Conservation (phyloP, 208 protist genomes). For the Acanthamoeba culbertsoni region DNA sequence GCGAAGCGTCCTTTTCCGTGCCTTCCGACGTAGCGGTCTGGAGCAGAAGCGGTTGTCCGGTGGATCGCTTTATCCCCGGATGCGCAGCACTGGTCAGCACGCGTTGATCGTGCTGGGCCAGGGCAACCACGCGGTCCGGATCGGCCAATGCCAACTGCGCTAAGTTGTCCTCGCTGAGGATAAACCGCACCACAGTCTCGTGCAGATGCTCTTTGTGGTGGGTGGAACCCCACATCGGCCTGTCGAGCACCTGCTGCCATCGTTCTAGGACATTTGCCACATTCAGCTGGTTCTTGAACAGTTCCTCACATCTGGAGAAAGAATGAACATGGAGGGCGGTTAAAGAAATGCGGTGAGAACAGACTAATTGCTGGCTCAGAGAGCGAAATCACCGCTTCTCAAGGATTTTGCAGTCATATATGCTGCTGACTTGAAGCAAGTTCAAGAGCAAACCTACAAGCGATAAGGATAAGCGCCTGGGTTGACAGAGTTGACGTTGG, state of each 20-base stretch:
- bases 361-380: background rate
- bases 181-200: background rate
- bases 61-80: background rate
- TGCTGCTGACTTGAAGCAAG: too few relatives aligned
- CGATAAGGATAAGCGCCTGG: too few relatives aligned
- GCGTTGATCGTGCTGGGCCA: background rate
- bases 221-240: background rate
- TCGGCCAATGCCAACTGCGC: background rate
- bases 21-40: background rate
- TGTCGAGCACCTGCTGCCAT: background rate
- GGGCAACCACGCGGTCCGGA: background rate
- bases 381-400: too few relatives aligned
- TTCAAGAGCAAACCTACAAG: too few relatives aligned
- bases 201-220: background rate
- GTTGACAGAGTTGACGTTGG: background rate
- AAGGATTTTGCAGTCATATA: too few relatives aligned
- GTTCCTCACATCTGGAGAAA: background rate
- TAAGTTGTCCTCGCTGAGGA: background rate
- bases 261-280: background rate
- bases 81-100: background rate
- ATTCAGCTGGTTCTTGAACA: background rate
- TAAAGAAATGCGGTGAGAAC: background rate
- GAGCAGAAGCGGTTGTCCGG: background rate
- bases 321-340: background rate
- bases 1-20: background rate